Percentiles rank a stretch among this genome's conserved stretches.
Conservation (phyloP, 1,139 yeast genomes). For the Sugiyamaella novakii region DNA sequence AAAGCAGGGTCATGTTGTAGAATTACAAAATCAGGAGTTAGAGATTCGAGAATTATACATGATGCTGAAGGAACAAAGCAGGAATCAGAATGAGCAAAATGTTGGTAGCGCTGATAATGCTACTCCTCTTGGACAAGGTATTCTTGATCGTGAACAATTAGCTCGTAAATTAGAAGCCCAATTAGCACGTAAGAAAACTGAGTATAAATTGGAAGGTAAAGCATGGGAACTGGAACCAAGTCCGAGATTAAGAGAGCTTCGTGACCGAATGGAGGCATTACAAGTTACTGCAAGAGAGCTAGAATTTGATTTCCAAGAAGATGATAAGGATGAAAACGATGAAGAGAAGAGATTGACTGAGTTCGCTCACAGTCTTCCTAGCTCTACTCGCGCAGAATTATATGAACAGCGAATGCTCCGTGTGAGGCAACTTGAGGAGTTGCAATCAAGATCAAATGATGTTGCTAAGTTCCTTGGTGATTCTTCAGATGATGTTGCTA, state of each 20-base stretch:
- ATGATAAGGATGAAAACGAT: conserved; percentile 29
- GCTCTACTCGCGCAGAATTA: conserved; percentile 31
- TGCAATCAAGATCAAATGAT: conserved; percentile 41
- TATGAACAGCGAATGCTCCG: conserved; percentile 35
- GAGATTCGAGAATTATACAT: conserved; percentile 85
- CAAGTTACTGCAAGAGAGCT: conserved; percentile 84
- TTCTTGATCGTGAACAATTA: conserved; percentile 44
- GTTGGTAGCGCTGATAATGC: conserved; percentile 36
- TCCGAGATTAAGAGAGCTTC: conserved; percentile 67
- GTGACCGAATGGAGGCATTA: conserved; percentile 84
- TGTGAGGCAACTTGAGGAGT: conserved; percentile 36
- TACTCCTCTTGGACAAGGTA: conserved; percentile 33
- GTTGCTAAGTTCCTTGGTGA: conserved; percentile 33
- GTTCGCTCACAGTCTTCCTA: conserved; percentile 22
- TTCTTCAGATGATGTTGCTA: conserved; percentile 39
- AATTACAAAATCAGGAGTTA: conserved; percentile 82
- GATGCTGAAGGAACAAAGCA: conserved; percentile 53
- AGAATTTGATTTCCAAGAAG: conserved; percentile 75
- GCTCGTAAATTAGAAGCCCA: conserved; percentile 56
- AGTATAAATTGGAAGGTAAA: conserved; percentile 54
- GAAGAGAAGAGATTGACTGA: conserved; percentile 25
- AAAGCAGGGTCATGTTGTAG: conserved; percentile 67
- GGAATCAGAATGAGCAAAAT: conserved; percentile 27
- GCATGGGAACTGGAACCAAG: conserved; percentile 73
- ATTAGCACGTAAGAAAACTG: conserved; percentile 63